phyloP scores from a whole-genome alignment of 169 alveolate genomes.

The Plasmodium knowlesi region DNA sequence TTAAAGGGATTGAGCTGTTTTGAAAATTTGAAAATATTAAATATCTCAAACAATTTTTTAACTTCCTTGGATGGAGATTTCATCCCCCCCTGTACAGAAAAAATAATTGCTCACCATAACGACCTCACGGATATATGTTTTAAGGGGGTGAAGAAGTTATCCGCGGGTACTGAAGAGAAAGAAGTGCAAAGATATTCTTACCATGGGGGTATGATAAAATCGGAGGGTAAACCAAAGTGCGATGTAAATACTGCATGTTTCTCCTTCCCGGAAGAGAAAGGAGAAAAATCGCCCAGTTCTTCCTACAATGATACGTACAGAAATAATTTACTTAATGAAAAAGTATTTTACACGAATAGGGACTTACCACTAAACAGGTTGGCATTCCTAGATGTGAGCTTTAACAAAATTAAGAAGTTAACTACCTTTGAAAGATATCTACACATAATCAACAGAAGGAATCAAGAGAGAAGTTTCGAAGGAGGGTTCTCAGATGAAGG shows the following conservation, averaged over 20 bases:
- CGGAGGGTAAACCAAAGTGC: neutral
- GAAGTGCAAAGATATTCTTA: neutral
- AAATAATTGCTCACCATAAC: slow-evolving; percentile 38
- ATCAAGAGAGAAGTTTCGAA: neutral
- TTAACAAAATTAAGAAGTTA: slow-evolving; percentile 27
- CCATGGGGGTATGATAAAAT: no score
- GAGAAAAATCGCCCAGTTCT: neutral
- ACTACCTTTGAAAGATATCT: slow-evolving; percentile 51
- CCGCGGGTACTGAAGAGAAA: neutral
- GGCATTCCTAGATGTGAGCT: slow-evolving; percentile 49
- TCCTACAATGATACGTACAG: slow-evolving; percentile 10
- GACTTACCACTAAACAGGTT: slow-evolving; percentile 27
- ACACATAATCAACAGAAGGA: slow-evolving; percentile 19
- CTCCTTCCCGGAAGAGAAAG: neutral
- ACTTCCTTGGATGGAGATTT: slow-evolving; percentile 47
- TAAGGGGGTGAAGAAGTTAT: slow-evolving; percentile 8
- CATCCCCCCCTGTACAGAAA: slow-evolving; percentile 36
- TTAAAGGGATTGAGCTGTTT: slow-evolving; percentile 42
- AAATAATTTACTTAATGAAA: neutral
- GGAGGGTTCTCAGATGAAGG: slow-evolving; percentile 32
- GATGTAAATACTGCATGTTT: neutral
- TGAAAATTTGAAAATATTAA: slow-evolving; percentile 39
- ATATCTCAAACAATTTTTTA: slow-evolving; percentile 29
- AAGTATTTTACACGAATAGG: slow-evolving; percentile 23
- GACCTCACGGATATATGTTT: slow-evolving; percentile 28